A percentile compares a stretch with the other conserved stretches of the same genome.
Evolutionary conservation across 176 grass and related monocot species (phyloP).

Genomic region (Oryza australiensis): DNA sequence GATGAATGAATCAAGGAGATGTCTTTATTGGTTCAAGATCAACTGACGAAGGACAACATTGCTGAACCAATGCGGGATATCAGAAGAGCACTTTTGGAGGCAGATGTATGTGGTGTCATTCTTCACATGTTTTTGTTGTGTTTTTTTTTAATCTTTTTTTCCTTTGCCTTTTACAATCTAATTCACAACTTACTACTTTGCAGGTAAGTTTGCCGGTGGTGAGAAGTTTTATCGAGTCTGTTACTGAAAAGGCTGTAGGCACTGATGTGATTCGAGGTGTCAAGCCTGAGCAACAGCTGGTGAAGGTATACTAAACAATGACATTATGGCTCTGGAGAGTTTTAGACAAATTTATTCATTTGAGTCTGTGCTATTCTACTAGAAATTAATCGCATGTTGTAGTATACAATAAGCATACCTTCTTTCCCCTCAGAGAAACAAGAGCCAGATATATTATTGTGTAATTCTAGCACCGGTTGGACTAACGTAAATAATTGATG

Average conservation of each 20-base stretch:
- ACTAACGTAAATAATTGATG: conserved; percentile 14
- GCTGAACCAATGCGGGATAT: conserved; percentile 97
- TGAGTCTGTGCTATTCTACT: not conserved
- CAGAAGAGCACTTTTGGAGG: conserved; percentile 92
- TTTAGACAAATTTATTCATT: not conserved
- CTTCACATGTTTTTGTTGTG: not conserved
- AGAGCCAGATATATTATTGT: not conserved
- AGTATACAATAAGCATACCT: not conserved
- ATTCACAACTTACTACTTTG: conserved; percentile 14
- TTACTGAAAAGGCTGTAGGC: conserved; percentile 81
- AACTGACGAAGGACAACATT: conserved; percentile 88
- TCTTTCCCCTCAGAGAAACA: not conserved
- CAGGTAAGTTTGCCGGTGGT: conserved; percentile 93
- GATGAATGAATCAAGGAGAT: not conserved
- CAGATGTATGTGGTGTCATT: conserved; percentile 68
- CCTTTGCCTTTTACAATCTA: not conserved
- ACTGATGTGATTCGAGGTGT: conserved; percentile 77
- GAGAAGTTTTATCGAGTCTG: conserved; percentile 78
- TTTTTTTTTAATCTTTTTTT: not conserved
- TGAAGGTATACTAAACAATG: conserved; percentile 62
- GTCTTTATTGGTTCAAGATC: conserved; percentile 51
- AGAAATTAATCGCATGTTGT: not conserved
- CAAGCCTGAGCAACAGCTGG: conserved; percentile 86
- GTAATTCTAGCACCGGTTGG: not conserved
- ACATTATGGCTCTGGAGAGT: not conserved